Conservation (phyloP, 2,329 filamentous ascomycete species). For the Colletotrichum sp. region DNA sequence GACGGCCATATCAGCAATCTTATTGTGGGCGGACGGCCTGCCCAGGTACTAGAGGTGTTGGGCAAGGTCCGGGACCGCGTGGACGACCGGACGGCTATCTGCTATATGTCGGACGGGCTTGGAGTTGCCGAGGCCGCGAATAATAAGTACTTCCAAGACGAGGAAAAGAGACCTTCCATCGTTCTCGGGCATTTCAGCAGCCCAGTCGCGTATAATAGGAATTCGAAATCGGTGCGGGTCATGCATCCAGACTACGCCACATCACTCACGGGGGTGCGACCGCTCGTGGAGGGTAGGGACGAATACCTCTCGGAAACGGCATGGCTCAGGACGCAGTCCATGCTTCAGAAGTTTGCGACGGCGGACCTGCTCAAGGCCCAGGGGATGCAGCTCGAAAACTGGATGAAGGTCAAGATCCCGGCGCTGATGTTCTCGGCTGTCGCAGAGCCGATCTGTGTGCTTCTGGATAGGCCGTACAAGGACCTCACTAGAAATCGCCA, state of each 20-base stretch:
- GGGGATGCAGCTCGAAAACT: slow-evolving; percentile 61
- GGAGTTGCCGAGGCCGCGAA: slow-evolving; percentile 84
- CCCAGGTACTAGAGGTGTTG: slow-evolving; percentile 62
- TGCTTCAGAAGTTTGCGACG: slow-evolving; percentile 68
- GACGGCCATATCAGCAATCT: slow-evolving; percentile 70
- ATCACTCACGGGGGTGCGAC: slow-evolving; percentile 33
- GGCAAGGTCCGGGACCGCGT: slow-evolving; percentile 68
- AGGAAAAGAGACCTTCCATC: slow-evolving; percentile 72
- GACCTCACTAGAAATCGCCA: slow-evolving; percentile 70
- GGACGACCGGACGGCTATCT: slow-evolving; percentile 71
- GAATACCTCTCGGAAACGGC: slow-evolving; percentile 20
- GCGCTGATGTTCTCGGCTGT: slow-evolving; percentile 77
- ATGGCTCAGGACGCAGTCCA: slow-evolving; percentile 48
- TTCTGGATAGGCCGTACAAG: slow-evolving; percentile 79
- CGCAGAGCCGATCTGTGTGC: slow-evolving; percentile 80
- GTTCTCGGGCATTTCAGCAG: slow-evolving; percentile 70
- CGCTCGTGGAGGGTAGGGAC: slow-evolving; percentile 10
- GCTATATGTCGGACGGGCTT: slow-evolving; percentile 81
- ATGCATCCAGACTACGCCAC: slow-evolving; percentile 32
- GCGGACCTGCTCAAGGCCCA: slow-evolving; percentile 66
- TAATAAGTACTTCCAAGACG: slow-evolving; percentile 70
- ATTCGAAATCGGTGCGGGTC: slow-evolving; percentile 43
- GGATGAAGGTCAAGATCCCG: slow-evolving; percentile 78
- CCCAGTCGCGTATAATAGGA: slow-evolving; percentile 46
- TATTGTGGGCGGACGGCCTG: slow-evolving; percentile 66